A percentile compares a stretch with the other conserved stretches of the same genome.
Evolutionary conservation across 441 rosid genomes (phyloP).

Genomic region (Viola pubescens): DNA sequence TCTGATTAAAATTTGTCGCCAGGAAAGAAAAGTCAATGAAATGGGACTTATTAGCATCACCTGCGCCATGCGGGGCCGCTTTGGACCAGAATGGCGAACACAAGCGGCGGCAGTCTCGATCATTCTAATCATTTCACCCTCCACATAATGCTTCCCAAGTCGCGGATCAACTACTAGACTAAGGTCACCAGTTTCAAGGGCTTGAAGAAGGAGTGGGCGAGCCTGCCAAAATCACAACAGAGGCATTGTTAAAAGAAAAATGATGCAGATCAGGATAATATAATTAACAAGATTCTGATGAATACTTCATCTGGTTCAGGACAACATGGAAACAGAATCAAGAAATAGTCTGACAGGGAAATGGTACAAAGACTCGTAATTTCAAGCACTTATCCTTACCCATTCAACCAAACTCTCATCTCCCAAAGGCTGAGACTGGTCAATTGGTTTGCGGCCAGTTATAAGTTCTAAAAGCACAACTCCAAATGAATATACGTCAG

Average conservation of each 20-base stretch:
- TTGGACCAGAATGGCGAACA: conserved; percentile 77
- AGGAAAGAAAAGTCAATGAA: background rate
- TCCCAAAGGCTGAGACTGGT: conserved; percentile 62
- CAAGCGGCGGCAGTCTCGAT: conserved; percentile 87
- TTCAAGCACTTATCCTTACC: conserved; percentile 35
- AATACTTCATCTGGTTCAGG: background rate
- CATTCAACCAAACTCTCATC: conserved; percentile 91
- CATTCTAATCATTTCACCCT: conserved; percentile 67
- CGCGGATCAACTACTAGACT: conserved; percentile 56
- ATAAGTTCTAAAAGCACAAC: conserved; percentile 80
- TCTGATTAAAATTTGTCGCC: background rate
- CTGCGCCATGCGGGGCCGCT: conserved; percentile 85
- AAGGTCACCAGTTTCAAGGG: conserved; percentile 57
- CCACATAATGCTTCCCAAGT: conserved; percentile 57
- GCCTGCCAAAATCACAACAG: conserved; percentile 39
- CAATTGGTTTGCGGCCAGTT: conserved; percentile 77
- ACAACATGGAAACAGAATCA: background rate
- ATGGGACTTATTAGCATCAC: conserved; percentile 24
- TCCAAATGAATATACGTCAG: conserved; percentile 86
- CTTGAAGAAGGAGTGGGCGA: conserved; percentile 56
- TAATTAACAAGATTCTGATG: background rate
- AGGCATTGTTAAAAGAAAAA: background rate
- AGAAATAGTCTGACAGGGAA: background rate
- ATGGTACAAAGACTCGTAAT: background rate
- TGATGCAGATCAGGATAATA: background rate